These are phyloP conservation scores for Cladosporium cucumerinum DNA, from an alignment of 2,329 filamentous ascomycete genomes.

Conservation along the genomic window DNA sequence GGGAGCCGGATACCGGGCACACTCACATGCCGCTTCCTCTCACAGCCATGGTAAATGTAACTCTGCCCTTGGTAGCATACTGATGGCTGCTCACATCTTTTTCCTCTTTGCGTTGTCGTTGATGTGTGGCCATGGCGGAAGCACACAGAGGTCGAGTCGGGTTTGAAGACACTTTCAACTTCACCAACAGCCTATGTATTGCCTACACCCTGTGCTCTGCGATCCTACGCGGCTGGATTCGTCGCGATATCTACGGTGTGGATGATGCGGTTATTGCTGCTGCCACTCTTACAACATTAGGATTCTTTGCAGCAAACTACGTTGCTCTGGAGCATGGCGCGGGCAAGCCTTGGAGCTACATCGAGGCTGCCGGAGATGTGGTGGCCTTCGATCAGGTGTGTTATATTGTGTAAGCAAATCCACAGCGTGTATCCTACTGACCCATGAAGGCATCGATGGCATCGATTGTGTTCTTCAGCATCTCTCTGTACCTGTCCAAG, in stretches of 20 bases:
- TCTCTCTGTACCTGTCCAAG: constrained; percentile 17
- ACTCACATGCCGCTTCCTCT: neutral
- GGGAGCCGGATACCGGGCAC: neutral
- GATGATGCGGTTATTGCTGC: constrained; percentile 16
- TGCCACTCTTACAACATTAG: constrained; percentile 13
- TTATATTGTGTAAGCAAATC: too few relatives aligned
- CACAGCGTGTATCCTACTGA: neutral
- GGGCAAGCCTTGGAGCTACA: constrained; percentile 11
- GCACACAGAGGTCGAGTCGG: constrained; percentile 11
- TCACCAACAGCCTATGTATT: constrained; percentile 19
- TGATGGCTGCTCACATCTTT: neutral
- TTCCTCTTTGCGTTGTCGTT: neutral
- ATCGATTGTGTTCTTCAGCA: constrained; percentile 13
- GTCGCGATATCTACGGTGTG: constrained; percentile 14
- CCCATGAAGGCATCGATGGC: constrained; percentile 10
- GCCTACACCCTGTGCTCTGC: constrained; percentile 18
- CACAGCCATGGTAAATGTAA: neutral
- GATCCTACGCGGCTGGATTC: constrained; percentile 16
- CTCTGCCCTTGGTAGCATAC: neutral
- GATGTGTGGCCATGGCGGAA: constrained; percentile 1
- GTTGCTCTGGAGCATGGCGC: constrained; percentile 15
- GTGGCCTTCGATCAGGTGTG: constrained; percentile 1
- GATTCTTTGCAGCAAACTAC: constrained; percentile 15
- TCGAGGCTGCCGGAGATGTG: neutral
- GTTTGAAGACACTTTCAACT: constrained; percentile 17